Base-by-base conservation (phyloP, 257 asterid genomes). In the Buddleja alternifolia region DNA sequence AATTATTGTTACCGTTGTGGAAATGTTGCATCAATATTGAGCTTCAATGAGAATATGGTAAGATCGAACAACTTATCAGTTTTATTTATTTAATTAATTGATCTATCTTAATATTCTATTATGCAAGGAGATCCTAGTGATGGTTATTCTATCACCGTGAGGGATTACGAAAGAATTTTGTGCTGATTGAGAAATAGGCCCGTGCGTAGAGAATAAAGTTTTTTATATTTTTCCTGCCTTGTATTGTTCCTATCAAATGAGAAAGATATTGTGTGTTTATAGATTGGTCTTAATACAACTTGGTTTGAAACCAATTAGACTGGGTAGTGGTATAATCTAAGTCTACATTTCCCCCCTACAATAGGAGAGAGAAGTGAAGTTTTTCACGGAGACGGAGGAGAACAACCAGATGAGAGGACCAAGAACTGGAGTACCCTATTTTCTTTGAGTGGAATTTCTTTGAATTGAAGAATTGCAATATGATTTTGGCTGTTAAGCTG, bases 341-440 rank as follows among this genome's bases (percentile, higher is more conserved):
- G 3, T 29, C 17, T 60, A n/a, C 32, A 21, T 11, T 37, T 37
- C 29, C 39, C 29, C 39, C 10, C 34, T 66, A 56, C 57, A 47
- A 54, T 77, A 93, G 99, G 99, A 90, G 86, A 81, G 97, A 70
- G 96, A 90, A 72, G 97, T 93, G 82, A 90, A 93, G 90, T 93
- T 93, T 71, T 93, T 93, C 86, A 86, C 99, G 1, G 99, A 93
- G 80, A 93, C 99, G 0, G 99, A 93, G 75, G 97, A 93, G 78
- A 93, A 90, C 89, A 93, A 93, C 82, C 99, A 93, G 73, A 93
- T 93, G 99, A 83, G 99, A 69, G 99, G 99, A 47, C 99, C 97
- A n/a, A 90, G 99, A 82, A 84, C 88, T 8, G 99, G 99, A 78
- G 99, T 93, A 11, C 97, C 97, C 0, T 93, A 93, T 83, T 93